These are phyloP conservation scores for Teratosphaeria nubilosa DNA, from an alignment of 2,329 filamentous ascomycete species.

Conservation along the genomic window DNA sequence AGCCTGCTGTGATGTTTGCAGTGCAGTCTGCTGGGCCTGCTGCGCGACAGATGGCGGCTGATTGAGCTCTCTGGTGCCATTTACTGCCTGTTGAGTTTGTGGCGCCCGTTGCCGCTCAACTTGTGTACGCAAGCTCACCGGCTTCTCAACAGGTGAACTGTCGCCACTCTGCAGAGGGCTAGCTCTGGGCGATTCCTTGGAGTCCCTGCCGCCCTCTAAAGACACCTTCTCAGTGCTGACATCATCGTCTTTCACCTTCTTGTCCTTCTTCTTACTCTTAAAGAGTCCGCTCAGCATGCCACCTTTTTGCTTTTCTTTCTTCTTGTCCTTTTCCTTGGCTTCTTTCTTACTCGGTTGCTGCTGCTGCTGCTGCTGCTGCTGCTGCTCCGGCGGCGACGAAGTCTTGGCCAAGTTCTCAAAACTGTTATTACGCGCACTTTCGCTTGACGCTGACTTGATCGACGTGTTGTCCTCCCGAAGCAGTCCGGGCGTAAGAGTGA, in stretches of 20 bases:
- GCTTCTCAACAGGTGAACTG: constrained; percentile 15
- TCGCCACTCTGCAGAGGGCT: constrained; percentile 14
- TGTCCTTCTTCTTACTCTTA: constrained; percentile 57
- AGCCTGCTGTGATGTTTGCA: neutral
- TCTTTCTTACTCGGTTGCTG: constrained; percentile 60
- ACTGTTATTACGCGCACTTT: constrained; percentile 49
- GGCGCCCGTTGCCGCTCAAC: neutral
- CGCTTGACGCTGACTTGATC: constrained; percentile 23
- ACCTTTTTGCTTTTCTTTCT: constrained; percentile 59
- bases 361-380: constrained; percentile 50
- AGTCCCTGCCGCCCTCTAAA: constrained; percentile 16
- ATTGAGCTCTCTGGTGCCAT: neutral
- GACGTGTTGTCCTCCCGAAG: constrained; percentile 62
- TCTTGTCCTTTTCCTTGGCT: constrained; percentile 72
- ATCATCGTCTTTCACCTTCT: constrained; percentile 42
- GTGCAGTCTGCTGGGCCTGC: neutral
- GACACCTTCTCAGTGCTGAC: constrained; percentile 25
- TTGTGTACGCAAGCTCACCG: neutral
- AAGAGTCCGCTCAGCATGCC: constrained; percentile 63
- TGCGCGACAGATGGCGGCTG: neutral
- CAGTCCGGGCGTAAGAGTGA: constrained; percentile 87
- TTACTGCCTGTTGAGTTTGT: neutral
- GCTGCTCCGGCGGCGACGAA: constrained; percentile 48
- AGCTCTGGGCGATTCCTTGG: constrained; percentile 13
- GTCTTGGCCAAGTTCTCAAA: constrained; percentile 69